Percentiles rank a stretch among this genome's conserved stretches.
Conservation (phyloP, 805 yeast species). For the Komagataella ulmi region DNA sequence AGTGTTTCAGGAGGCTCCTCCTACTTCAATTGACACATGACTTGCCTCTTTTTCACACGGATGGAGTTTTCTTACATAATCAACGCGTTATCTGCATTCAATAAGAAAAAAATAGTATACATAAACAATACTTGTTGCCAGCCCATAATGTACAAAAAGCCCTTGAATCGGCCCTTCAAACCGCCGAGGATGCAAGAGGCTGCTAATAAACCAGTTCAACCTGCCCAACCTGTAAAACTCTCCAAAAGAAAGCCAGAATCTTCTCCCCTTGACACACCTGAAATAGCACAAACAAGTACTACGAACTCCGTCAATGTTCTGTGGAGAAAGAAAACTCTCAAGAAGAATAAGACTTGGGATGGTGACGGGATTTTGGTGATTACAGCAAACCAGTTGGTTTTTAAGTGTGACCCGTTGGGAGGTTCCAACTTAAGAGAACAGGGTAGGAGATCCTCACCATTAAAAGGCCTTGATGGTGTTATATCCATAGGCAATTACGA, state of each 20-base stretch:
- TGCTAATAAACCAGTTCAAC: not conserved
- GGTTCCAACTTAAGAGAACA: constrained; percentile 11
- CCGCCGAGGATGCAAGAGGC: constrained; percentile 25
- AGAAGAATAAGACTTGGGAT: constrained; percentile 89
- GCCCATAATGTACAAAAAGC: not conserved
- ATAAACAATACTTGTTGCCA: not conserved
- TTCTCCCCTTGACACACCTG: not conserved
- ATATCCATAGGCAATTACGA: constrained; percentile 47
- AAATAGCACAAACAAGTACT: not conserved
- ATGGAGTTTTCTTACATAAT: not conserved
- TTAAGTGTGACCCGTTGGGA: constrained; percentile 19
- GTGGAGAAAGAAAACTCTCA: constrained; percentile 59
- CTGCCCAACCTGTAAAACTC: not conserved
- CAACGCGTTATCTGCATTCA: not conserved
- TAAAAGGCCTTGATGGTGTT: constrained; percentile 18
- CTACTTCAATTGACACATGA: not conserved
- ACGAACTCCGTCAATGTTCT: constrained; percentile 23
- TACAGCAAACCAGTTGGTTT: constrained; percentile 11
- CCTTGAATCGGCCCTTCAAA: constrained; percentile 33
- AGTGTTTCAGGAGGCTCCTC: not conserved
- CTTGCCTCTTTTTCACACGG: not conserved
- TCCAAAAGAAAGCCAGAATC: not conserved
- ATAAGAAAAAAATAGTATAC: not conserved
- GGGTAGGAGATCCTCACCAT: constrained; percentile 5
- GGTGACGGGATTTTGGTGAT: constrained; percentile 63